A percentile compares a stretch with the other conserved stretches of the same genome.
These are phyloP conservation scores for Arthrobotrys pseudoclavata DNA, from an alignment of 2,329 filamentous ascomycete species.

Conservation along the genomic window DNA sequence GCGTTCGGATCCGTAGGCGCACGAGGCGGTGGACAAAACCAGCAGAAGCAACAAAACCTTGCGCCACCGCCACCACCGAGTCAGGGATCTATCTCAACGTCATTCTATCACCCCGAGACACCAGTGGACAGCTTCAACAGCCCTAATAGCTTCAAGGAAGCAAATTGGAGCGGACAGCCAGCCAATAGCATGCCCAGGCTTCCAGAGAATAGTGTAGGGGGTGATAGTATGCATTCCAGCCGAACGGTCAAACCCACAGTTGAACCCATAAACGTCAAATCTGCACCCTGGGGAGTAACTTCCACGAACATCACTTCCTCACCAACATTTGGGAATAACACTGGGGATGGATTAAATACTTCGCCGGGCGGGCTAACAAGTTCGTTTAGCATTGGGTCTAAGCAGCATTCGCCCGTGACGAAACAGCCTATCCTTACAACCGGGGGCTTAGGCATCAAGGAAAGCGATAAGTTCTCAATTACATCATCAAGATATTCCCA, in stretches of 20 bases:
- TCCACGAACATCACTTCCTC: slow-evolving; percentile 47
- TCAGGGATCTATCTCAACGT: slow-evolving; percentile 42
- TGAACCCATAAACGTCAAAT: slow-evolving; percentile 51
- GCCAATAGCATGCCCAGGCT: slow-evolving; percentile 30
- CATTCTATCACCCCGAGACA: slow-evolving; percentile 57
- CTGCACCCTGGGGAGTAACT: slow-evolving; percentile 51
- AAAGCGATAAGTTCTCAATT: slow-evolving; percentile 35
- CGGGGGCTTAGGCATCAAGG: not conserved
- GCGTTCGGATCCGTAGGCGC: slow-evolving; percentile 42
- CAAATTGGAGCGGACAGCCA: slow-evolving; percentile 27
- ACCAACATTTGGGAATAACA: slow-evolving; percentile 44
- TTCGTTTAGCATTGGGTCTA: slow-evolving; percentile 47
- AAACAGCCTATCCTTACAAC: slow-evolving; percentile 24
- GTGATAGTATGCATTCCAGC: slow-evolving; percentile 35
- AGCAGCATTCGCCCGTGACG: slow-evolving; percentile 43
- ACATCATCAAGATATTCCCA: slow-evolving; percentile 45
- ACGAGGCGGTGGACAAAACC: slow-evolving; percentile 1
- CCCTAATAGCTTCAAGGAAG: slow-evolving; percentile 52
- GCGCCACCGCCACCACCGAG: slow-evolving; percentile 31
- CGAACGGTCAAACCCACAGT: slow-evolving; percentile 34
- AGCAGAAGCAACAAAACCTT: slow-evolving; percentile 43
- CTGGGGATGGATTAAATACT: slow-evolving; percentile 25
- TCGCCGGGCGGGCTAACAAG: slow-evolving; percentile 44
- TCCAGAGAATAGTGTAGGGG: slow-evolving; percentile 38
- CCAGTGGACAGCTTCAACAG: slow-evolving; percentile 56